These are phyloP conservation scores for Aspergillus coremiiformis DNA, from an alignment of 495 filamentous ascomycete species.

Conservation along the genomic window DNA sequence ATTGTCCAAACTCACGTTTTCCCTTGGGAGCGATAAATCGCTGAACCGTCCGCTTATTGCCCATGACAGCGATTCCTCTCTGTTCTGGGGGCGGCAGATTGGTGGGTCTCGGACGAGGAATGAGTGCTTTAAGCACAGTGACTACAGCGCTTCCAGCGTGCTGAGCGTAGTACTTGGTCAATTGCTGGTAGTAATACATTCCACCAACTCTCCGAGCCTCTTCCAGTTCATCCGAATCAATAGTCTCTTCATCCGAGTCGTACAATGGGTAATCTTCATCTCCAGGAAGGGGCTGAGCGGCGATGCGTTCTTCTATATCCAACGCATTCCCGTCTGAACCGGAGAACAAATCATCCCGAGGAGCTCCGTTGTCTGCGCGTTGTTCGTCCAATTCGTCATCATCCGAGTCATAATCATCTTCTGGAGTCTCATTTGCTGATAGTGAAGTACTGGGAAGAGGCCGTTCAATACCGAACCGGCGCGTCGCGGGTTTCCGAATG, in stretches of 20 bases:
- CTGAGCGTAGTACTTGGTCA: conserved; percentile 42
- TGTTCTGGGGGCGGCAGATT: conserved; percentile 46
- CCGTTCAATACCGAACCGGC: conserved; percentile 81
- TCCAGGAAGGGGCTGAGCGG: conserved; percentile 49
- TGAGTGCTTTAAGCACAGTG: conserved; percentile 40
- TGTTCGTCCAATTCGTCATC: conserved; percentile 51
- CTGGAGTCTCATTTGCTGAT: conserved; percentile 61
- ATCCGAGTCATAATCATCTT: conserved; percentile 52
- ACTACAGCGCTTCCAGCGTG: conserved; percentile 34
- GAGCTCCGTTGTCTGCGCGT: neutral
- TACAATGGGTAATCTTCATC: conserved; percentile 76
- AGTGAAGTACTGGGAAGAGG: conserved; percentile 63
- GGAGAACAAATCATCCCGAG: conserved; percentile 24
- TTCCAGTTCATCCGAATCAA: conserved; percentile 60
- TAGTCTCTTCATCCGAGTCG: conserved; percentile 79
- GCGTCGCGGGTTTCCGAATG: conserved; percentile 85
- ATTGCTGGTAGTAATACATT: conserved; percentile 56
- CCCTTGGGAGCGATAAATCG: conserved; percentile 82
- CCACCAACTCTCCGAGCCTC: conserved; percentile 67
- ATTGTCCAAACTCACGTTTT: conserved; percentile 52
- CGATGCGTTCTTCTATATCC: conserved; percentile 71
- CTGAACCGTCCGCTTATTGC: conserved; percentile 49
- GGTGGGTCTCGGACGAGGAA: conserved; percentile 56
- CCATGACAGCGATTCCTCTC: conserved; percentile 41
- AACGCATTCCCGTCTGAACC: conserved; percentile 45